phyloP scores from a whole-genome alignment of 768 basidiomycete genomes.

The Cystofilobasidium ferigula region DNA sequence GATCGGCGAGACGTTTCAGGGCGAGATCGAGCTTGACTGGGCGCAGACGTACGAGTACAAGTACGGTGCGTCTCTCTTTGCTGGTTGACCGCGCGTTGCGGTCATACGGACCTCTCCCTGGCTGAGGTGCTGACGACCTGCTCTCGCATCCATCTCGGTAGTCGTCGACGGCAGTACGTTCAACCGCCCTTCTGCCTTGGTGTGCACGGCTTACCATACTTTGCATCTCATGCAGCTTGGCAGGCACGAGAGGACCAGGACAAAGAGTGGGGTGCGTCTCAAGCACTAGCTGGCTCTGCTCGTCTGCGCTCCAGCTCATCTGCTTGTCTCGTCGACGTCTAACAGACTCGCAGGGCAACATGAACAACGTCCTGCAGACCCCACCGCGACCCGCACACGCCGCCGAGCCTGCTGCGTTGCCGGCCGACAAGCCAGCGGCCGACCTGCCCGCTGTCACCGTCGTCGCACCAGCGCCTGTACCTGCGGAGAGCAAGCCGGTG shows the following conservation, averaged over 20 bases:
- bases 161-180: constrained; percentile 4
- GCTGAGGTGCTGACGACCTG: background rate
- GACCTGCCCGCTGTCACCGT: background rate
- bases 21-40: background rate
- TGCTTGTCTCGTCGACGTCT: background rate
- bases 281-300: too few species aligned
- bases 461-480: background rate
- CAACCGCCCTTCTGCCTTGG: background rate
- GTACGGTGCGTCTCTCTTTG: background rate
- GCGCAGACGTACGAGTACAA: constrained; percentile 1
- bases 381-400: background rate
- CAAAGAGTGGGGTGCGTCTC: constrained; percentile 1
- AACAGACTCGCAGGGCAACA: background rate
- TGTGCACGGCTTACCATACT: background rate
- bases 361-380: constrained; percentile 1
- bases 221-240: background rate
- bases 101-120: too few species aligned
- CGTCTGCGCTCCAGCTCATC: background rate
- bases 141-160: background rate
- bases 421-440: background rate
- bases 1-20: background rate
- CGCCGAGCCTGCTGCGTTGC: background rate
- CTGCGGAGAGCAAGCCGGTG: background rate
- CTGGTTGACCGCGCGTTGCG: background rate
- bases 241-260: background rate